phyloP scores from a whole-genome alignment of 495 filamentous ascomycete species.

The Penicillium macrosclerotiorum region DNA sequence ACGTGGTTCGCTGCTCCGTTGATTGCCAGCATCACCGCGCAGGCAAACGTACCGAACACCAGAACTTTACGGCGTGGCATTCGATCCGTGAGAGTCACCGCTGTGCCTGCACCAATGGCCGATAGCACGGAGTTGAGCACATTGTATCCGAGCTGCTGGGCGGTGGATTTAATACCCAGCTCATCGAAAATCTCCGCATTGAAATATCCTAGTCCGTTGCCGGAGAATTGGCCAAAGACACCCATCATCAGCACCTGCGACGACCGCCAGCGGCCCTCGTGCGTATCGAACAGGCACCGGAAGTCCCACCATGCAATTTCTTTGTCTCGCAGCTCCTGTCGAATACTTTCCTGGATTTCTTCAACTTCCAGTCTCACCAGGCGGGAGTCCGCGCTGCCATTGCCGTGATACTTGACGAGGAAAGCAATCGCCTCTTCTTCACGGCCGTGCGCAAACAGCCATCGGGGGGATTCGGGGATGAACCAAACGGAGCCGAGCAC shows the following conservation, averaged over 20 bases:
- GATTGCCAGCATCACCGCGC: constrained; percentile 47
- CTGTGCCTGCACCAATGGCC: constrained; percentile 67
- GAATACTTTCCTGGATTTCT: constrained; percentile 59
- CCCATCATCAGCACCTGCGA: constrained; percentile 60
- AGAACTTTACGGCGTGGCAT: constrained; percentile 61
- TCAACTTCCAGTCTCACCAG: constrained; percentile 55
- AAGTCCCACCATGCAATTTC: constrained; percentile 71
- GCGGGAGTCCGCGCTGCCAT: constrained; percentile 48
- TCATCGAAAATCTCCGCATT: constrained; percentile 40
- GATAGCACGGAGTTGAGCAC: constrained; percentile 64
- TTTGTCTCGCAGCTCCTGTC: constrained; percentile 56
- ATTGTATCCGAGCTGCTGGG: constrained; percentile 59
- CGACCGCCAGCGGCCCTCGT: constrained; percentile 59
- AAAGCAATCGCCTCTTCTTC: constrained; percentile 54
- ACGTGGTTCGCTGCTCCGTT: constrained; percentile 36
- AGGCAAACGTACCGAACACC: constrained; percentile 57
- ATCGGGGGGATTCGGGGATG: constrained; percentile 62
- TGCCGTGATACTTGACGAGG: constrained; percentile 58
- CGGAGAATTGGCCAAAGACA: constrained; percentile 52
- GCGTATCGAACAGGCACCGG: constrained; percentile 57
- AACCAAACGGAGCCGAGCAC: constrained; percentile 56
- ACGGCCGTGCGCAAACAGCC: constrained; percentile 52
- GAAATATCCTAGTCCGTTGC: constrained; percentile 51
- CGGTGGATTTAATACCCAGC: constrained; percentile 41
- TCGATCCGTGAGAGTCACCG: constrained; percentile 65